Evolutionary conservation across 345 rosid genomes (phyloP).

Genomic region (Kernera saxatilis): DNA sequence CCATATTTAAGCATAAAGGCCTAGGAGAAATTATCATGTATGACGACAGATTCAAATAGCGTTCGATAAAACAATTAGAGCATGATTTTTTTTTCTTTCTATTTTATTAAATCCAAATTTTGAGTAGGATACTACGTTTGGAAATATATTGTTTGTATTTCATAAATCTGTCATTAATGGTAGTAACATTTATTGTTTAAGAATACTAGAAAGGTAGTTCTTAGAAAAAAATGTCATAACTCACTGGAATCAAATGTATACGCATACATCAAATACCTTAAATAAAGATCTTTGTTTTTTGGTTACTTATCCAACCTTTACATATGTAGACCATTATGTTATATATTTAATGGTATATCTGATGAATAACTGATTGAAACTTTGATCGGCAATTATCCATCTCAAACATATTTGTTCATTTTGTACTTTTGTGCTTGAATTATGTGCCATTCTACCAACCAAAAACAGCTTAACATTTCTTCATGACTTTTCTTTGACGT

Average conservation of each 20-base stretch:
- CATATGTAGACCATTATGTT: background rate
- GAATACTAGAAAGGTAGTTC: background rate
- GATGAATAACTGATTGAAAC: background rate
- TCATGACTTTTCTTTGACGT: background rate
- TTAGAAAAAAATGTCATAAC: background rate
- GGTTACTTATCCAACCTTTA: background rate
- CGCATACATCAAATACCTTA: background rate
- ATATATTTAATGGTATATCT: background rate
- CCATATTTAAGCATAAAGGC: background rate
- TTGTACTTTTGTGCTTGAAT: slow-evolving; percentile 11
- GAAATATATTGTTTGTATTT: background rate
- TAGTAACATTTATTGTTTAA: background rate
- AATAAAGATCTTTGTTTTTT: background rate
- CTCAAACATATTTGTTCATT: background rate
- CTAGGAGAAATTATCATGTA: background rate
- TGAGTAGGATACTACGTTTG: background rate
- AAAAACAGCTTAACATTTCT: slow-evolving; percentile 11
- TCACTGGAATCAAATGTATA: background rate
- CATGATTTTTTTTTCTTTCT: background rate
- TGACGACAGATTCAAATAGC: background rate
- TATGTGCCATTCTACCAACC: slow-evolving; percentile 16
- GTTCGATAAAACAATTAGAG: background rate
- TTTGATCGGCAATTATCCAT: slow-evolving; percentile 7
- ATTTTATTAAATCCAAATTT: background rate
- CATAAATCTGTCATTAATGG: background rate